Evolutionary conservation across 805 yeast genomes (phyloP).

Genomic region (Metschnikowia gelsemii): DNA sequence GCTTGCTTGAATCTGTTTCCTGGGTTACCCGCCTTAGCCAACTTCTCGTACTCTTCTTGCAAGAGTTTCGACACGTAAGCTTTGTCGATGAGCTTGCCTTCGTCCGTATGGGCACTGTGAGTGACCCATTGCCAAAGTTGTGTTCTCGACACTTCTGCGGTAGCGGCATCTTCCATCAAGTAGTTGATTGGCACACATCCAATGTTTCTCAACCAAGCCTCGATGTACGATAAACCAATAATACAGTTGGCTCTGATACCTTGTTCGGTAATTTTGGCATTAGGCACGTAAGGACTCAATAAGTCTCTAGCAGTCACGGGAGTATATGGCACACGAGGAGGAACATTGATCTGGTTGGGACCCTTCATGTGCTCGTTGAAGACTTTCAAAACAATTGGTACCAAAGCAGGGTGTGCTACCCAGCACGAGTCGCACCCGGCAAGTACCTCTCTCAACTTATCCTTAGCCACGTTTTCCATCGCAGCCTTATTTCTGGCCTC

Average conservation of each 20-base stretch:
- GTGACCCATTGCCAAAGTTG: conserved; percentile 84
- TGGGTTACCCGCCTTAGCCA: conserved; percentile 47
- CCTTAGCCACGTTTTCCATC: conserved; percentile 69
- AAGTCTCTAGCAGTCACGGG: conserved; percentile 61
- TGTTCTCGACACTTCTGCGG: conserved; percentile 83
- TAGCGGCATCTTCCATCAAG: conserved; percentile 88
- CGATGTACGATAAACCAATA: conserved; percentile 78
- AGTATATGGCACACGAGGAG: conserved; percentile 45
- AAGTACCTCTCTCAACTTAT: conserved; percentile 71
- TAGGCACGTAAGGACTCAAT: conserved; percentile 61
- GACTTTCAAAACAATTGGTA: conserved; percentile 67
- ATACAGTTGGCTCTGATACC: conserved; percentile 72
- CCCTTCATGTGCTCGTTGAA: conserved; percentile 79
- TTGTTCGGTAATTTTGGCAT: conserved; percentile 61
- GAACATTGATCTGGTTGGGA: conserved; percentile 70
- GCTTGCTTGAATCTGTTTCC: conserved; percentile 70
- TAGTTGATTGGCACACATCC: conserved; percentile 86
- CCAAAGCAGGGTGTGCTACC: conserved; percentile 87
- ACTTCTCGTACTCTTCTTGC: conserved; percentile 58
- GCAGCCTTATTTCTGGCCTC: conserved; percentile 61
- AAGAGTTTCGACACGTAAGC: conserved; percentile 56
- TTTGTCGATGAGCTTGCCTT: conserved; percentile 57
- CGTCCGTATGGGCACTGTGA: conserved; percentile 62
- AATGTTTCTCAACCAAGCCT: conserved; percentile 80
- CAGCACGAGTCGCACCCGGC: conserved; percentile 88